Percentiles rank a stretch among this genome's conserved stretches.
phyloP scores from a whole-genome alignment of 2,329 filamentous ascomycete genomes.

The Scedosporium boydii region DNA sequence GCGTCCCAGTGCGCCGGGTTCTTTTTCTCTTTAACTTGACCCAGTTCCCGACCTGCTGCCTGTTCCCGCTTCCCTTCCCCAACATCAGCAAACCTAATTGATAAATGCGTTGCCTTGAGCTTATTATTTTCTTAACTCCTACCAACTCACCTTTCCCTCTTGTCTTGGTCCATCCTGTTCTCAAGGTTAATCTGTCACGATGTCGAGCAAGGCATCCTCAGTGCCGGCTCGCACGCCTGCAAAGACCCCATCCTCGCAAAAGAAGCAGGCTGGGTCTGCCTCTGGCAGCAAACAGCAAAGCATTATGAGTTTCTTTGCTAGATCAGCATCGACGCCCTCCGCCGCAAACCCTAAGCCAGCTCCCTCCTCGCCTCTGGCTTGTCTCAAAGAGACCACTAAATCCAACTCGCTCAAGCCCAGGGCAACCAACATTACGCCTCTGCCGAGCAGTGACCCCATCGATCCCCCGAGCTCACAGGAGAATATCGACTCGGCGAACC shows the following conservation, averaged over 20 bases:
- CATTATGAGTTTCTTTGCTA: conserved; percentile 35
- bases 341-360: conserved; percentile 22
- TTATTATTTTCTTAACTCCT: not conserved
- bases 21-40: not conserved
- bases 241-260: conserved; percentile 24
- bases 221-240: conserved; percentile 13
- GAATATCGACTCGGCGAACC: conserved; percentile 38
- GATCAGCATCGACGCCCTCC: conserved; percentile 22
- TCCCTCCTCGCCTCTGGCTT: conserved; percentile 22
- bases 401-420: conserved; percentile 32
- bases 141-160: not conserved
- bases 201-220: conserved; percentile 5
- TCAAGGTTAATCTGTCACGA: not conserved
- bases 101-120: not conserved
- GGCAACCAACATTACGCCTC: conserved; percentile 55
- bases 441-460: conserved; percentile 69
- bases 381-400: conserved; percentile 31
- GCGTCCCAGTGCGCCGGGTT: not conserved
- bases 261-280: conserved; percentile 12
- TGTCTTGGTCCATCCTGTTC: not conserved
- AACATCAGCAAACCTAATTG: not conserved
- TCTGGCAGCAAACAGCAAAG: conserved; percentile 27
- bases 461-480: conserved; percentile 61
- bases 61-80: not conserved
- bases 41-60: not conserved